Evolutionary conservation across 345 rosid genomes (phyloP), one percentile per base, ranked within the genome.

Genomic region (Schrenkiella parvula): DNA sequence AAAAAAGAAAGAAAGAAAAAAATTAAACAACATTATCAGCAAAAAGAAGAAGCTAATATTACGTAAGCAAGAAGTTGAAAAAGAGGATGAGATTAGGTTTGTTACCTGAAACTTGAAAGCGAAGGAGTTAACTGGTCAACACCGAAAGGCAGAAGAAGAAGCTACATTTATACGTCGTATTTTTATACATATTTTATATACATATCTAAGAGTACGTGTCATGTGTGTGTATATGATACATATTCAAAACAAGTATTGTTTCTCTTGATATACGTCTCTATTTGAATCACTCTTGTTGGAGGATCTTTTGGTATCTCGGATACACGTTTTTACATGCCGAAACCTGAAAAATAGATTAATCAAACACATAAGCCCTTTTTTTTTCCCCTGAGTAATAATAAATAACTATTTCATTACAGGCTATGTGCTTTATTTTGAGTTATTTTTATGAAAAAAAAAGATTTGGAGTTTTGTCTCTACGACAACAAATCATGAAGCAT

Each of bases 281-380:
- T 63, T 91, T 83, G 70, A 78, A 67, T 72, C 96, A 82, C 67
- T 82, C 85, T 70, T 77, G 86, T 43, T 75, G 79, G 5, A 83
- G 80, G 52, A 82, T 83, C 83, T 87, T 93, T 42, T 83, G 88
- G 51, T 88, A 85, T 61, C 97, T 84, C 3, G 95, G 89, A 68
- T 88, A 87, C 62, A 82, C 93, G 15, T 85, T 88, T 82, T 90
- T 89, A 77, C 88, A 86, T 67, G 93, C 93, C 22, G 99, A 89
- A 67, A 95, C 86, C 99, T 95, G 93, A 52, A 80, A 71, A 39
- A 13, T 9, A 21, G 19, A 18, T 51, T 11, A 43, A 69, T 25
- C 63, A 69, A 8, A 53, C 53, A 46, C 18, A 38, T 23, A 38
- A 59, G 5, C 15, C n/a, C 37, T 72, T 29, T 43, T 8, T 21